Conservation (phyloP, 345 rosid genomes). For the Combretum micranthum region DNA sequence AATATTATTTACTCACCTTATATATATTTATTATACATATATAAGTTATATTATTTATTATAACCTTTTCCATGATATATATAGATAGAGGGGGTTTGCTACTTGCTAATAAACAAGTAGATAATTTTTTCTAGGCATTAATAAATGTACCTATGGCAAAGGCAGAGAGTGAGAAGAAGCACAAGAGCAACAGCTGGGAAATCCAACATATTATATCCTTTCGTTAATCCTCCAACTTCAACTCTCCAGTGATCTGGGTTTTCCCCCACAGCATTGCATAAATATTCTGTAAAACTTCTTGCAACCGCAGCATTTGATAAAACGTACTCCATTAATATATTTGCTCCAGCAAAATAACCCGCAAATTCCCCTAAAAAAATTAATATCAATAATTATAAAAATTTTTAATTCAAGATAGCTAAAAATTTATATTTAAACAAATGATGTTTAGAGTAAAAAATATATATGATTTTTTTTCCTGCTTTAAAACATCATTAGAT, state of each 20-base stretch:
- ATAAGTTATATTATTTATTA: too few species aligned
- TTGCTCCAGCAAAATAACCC: slow-evolving; percentile 86
- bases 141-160: slow-evolving; percentile 59
- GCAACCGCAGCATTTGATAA: slow-evolving; percentile 91
- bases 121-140: not conserved
- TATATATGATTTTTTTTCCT: too few species aligned
- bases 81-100: too few species aligned
- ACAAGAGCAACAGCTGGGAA: slow-evolving; percentile 74
- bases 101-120: not conserved
- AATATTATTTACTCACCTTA: too few species aligned
- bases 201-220: slow-evolving; percentile 75
- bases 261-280: slow-evolving; percentile 60
- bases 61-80: too few species aligned
- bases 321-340: slow-evolving; percentile 89
- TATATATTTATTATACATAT: too few species aligned
- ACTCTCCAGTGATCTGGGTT: slow-evolving; percentile 65
- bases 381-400: not conserved
- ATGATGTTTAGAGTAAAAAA: too few species aligned
- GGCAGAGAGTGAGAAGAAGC: slow-evolving; percentile 79
- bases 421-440: too few species aligned
- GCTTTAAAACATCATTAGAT: too few species aligned
- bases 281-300: slow-evolving; percentile 76
- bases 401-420: too few species aligned
- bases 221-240: slow-evolving; percentile 42
- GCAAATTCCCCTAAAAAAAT: slow-evolving; percentile 61